phyloP scores from a whole-genome alignment of 139 green algal species.

The Marvania coccoides region DNA sequence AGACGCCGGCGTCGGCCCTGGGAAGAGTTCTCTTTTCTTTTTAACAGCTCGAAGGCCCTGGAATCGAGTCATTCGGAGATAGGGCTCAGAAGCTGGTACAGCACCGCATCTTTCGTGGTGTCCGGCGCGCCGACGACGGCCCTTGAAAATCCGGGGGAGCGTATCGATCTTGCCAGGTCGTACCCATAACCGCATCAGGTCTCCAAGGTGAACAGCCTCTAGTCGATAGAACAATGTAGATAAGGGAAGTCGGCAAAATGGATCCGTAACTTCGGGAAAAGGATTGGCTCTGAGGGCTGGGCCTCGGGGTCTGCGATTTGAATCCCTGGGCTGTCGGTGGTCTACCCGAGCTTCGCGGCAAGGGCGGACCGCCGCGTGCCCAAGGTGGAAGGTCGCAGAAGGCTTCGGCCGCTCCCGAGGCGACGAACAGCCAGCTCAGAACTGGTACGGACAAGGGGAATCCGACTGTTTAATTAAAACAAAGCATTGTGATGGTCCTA shows the following conservation, averaged over 20 bases:
- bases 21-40: slow-evolving; percentile 95
- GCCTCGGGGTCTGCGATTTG: slow-evolving; percentile 58
- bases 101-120: slow-evolving; percentile 74
- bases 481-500: slow-evolving; percentile 89
- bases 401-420: slow-evolving; percentile 57
- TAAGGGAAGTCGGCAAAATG: slow-evolving; percentile 96
- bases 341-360: slow-evolving; percentile 56
- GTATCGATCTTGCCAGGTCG: slow-evolving; percentile 71
- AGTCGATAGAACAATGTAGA: slow-evolving; percentile 92
- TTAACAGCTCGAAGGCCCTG: slow-evolving; percentile 81
- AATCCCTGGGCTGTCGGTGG: slow-evolving; percentile 51
- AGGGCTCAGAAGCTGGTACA: slow-evolving; percentile 79
- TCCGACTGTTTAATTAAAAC: slow-evolving; percentile 98
- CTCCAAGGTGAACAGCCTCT: slow-evolving; percentile 95
- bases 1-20: slow-evolving; percentile 73
- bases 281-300: slow-evolving; percentile 91
- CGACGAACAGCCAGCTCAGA: slow-evolving; percentile 87
- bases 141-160: slow-evolving; percentile 84
- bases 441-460: slow-evolving; percentile 94
- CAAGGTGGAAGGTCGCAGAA: slow-evolving; percentile 52
- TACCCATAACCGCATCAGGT: slow-evolving; percentile 96
- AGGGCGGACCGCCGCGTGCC: slow-evolving; percentile 55
- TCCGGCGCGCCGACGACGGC: slow-evolving; percentile 76
- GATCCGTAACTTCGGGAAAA: slow-evolving; percentile 95
- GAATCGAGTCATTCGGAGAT: slow-evolving; percentile 85